phyloP scores from a whole-genome alignment of 2,329 filamentous ascomycete species.

The Fusarium guadeloupense region DNA sequence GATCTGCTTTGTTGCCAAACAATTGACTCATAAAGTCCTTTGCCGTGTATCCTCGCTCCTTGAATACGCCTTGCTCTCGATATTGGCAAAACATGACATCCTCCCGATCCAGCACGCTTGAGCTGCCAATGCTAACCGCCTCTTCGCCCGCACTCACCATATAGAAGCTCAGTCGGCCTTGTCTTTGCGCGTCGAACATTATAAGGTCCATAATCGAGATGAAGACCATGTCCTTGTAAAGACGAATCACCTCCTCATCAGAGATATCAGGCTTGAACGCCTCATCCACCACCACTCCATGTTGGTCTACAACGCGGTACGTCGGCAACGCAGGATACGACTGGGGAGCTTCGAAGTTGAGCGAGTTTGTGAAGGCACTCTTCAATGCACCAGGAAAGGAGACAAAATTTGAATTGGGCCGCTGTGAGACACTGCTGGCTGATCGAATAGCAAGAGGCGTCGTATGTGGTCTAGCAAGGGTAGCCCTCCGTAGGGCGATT shows the following conservation, averaged over 20 bases:
- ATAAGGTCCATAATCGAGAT: slow-evolving; percentile 91
- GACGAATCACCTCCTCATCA: slow-evolving; percentile 67
- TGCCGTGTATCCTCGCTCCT: slow-evolving; percentile 86
- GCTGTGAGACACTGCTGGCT: slow-evolving; percentile 64
- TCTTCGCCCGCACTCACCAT: slow-evolving; percentile 97
- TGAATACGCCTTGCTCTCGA: slow-evolving; percentile 89
- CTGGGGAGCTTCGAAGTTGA: slow-evolving; percentile 80
- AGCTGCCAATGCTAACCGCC: slow-evolving; percentile 89
- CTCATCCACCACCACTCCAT: slow-evolving; percentile 83
- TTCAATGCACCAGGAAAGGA: slow-evolving; percentile 96
- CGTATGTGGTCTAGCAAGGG: slow-evolving; percentile 35
- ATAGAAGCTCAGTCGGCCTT: slow-evolving; percentile 95
- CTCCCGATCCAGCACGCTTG: slow-evolving; percentile 80
- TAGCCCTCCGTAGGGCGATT: slow-evolving; percentile 42
- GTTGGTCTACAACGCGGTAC: slow-evolving; percentile 89
- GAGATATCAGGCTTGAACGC: slow-evolving; percentile 73
- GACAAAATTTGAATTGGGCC: slow-evolving; percentile 64
- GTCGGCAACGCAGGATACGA: slow-evolving; percentile 82
- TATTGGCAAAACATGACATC: slow-evolving; percentile 97
- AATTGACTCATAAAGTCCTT: slow-evolving; percentile 95
- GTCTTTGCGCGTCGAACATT: slow-evolving; percentile 97
- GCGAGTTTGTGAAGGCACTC: slow-evolving; percentile 85
- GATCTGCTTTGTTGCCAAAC: slow-evolving; percentile 85
- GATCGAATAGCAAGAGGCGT: slow-evolving; percentile 45
- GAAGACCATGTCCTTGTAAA: slow-evolving; percentile 73